Base-by-base conservation (phyloP, 148 eudicot species). In the Amaranthus hypochondriacus region DNA sequence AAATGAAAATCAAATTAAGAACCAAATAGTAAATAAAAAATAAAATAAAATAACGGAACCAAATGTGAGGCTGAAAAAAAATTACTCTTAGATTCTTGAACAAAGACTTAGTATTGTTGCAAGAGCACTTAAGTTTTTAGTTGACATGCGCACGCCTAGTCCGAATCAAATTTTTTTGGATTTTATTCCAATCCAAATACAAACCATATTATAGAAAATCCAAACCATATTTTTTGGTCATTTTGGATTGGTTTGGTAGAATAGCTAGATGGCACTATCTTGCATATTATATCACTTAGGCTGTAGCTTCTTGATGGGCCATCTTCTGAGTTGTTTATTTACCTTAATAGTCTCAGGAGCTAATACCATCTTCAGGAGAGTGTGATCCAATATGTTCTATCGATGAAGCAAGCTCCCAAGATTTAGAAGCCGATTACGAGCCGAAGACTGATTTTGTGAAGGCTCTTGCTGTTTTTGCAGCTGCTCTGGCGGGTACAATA, bases 341-440 rank as follows among this genome's bases (percentile, higher is more conserved):
- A 71, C 54, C 39, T 48, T 65, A 47, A 5, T 66, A 55, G 66
- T 68, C 56, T 69, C 86, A 88, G 90, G 92, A 86, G 78, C 73
- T 72, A 68, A 69, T 68, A 49, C 62, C 83, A 10, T 77, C 79
- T 54, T 77, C 86, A 74, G 92, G 89, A 84, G 76, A 82, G 79
- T 95, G 98, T 83, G 97, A 95, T 80, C 96, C 98, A 59, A 69
- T 92, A 21, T 92, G 96, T 75, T 92, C 98, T 56, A 82, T 87
- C 63, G 98, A 92, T 71, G 98, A 92, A 66, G 71, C 86, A 46
- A 95, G 89, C 81, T 87, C 96, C 47, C 72, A 63, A 60, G 88
- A 92, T 51, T 74, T 83, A 52, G 93, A 84, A 81, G 90, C 83
- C 58, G 77, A 73, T 69, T 79, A 89, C 76, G 89, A 87, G 74